Conservation (phyloP, 139 green algal genomes). For the Chlamydomonas sp. region DNA sequence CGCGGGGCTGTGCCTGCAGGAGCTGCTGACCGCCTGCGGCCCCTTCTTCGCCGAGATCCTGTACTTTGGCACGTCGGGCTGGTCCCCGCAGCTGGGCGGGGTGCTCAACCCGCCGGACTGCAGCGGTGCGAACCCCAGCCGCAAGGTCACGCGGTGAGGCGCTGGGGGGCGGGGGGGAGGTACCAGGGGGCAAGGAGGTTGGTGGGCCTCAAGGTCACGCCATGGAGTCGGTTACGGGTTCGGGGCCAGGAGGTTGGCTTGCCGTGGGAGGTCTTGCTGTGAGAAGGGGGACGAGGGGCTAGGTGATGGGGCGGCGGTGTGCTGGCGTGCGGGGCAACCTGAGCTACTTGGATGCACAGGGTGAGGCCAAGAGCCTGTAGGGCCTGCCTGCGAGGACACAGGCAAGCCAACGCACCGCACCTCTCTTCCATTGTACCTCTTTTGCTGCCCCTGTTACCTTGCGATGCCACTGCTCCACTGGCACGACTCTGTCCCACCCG, state of each 20-base stretch:
- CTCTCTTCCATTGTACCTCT: too few species aligned
- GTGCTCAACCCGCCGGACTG: constrained; percentile 60
- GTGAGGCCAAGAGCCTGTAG: not conserved
- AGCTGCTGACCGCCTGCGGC: constrained; percentile 60
- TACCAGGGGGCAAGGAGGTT: not conserved
- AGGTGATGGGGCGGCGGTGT: not conserved
- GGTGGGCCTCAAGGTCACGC: not conserved
- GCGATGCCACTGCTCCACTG: not conserved
- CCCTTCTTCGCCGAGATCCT: constrained; percentile 56
- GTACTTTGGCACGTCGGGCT: constrained; percentile 72
- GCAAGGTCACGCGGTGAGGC: constrained; percentile 45
- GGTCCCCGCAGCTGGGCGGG: constrained; percentile 60
- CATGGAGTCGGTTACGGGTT: not conserved
- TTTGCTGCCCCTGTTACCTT: not conserved
- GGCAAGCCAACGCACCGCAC: too few species aligned
- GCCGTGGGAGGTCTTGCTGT: not conserved
- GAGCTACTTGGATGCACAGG: not conserved
- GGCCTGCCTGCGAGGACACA: too few species aligned
- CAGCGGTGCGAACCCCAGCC: constrained; percentile 38
- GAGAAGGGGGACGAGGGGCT: not conserved
- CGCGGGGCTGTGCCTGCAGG: constrained; percentile 57
- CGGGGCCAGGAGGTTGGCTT: too few species aligned
- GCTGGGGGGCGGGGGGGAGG: not conserved
- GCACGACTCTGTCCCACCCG: too few species aligned
- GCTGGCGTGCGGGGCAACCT: too few species aligned